phyloP scores from a whole-genome alignment of 1,139 yeast genomes.

The Yamadazyma pseudoaaseri region DNA sequence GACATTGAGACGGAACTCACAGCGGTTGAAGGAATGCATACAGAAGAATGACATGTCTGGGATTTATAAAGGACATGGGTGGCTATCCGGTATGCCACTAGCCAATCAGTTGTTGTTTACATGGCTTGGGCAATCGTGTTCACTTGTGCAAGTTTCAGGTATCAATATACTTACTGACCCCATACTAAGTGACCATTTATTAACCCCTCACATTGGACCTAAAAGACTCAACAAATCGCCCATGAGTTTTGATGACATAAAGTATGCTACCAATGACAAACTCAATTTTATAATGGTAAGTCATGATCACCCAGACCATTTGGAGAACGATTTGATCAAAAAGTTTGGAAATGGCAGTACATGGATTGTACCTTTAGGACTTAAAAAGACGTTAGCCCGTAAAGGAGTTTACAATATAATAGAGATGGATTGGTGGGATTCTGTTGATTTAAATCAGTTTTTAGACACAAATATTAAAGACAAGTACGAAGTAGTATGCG shows the following conservation, averaged over 20 bases:
- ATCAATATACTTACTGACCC: slow-evolving; percentile 85
- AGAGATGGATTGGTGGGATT: slow-evolving; percentile 95
- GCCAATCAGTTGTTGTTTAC: slow-evolving; percentile 62
- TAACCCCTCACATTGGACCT: slow-evolving; percentile 71
- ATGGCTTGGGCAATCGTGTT: slow-evolving; percentile 94
- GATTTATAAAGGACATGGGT: slow-evolving; percentile 11
- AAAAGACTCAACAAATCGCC: slow-evolving; percentile 76
- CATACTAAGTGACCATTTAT: slow-evolving; percentile 65
- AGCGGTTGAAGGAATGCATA: slow-evolving; percentile 29
- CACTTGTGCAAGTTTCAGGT: slow-evolving; percentile 69
- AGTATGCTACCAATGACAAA: slow-evolving; percentile 42
- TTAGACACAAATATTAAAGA: slow-evolving; percentile 36
- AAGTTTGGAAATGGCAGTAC: slow-evolving; percentile 58
- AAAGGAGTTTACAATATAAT: slow-evolving; percentile 55
- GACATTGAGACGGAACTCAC: slow-evolving; percentile 32
- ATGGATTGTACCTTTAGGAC: slow-evolving; percentile 89
- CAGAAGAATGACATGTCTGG: slow-evolving; percentile 19
- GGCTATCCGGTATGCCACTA: slow-evolving; percentile 17
- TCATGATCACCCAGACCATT: slow-evolving; percentile 94
- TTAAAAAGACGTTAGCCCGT: slow-evolving; percentile 56
- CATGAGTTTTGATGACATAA: slow-evolving; percentile 59
- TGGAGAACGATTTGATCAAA: slow-evolving; percentile 62
- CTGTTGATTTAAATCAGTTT: slow-evolving; percentile 40
- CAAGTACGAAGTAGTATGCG: slow-evolving; percentile 75
- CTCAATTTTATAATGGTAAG: slow-evolving; percentile 78